Evolutionary conservation across 164 flowering plant genomes (phyloP), one percentile per base, ranked within the genome.

Genomic region (Platanus orientalis): DNA sequence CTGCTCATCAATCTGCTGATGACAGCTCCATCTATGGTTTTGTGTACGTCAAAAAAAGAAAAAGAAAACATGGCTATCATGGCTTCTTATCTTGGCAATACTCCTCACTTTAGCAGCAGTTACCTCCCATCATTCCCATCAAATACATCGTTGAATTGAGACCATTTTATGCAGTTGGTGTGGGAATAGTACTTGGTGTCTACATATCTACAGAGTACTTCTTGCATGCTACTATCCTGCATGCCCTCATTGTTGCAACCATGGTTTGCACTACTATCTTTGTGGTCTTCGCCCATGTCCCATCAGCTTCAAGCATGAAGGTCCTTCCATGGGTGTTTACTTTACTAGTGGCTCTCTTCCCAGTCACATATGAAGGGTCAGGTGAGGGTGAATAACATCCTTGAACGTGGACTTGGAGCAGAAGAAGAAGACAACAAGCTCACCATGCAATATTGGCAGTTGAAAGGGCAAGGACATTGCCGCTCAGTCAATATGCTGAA

Each of bases 1-100:
- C 89, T 30, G 90, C 96, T 36, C 90, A 86, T 64, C 86, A 83
- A 44, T 80, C 96, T 63, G 78, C 86, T 63, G 99, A 95, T 80
- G 99, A 95, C 71, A 77, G 86, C 55, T 88, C 97, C 54, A 95
- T 95, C 50, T 95, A 95, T 63, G 99, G 99, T 23, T 83, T 85
- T 75, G 71, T 85, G 65, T n/a, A 70, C 92, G 6, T 65, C 85
- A 57, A 92, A 83, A 71, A n/a, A n/a, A n/a, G n/a, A n/a, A n/a
- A n/a, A n/a, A n/a, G n/a, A 97, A 96, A 39, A 80, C 94, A 27
- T 95, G 99, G 99, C 99, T 97, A 21, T 85, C 99, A 56, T 95
- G 99, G 99, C 75, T 95, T 56, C 96, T 95, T 55, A 88, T 95
- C 61, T 60, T 73, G 34, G 88, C 97, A 44, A 74, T 89, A 71